phyloP scores from a whole-genome alignment of 139 green algal species.

The Diplosphaera chodatii region DNA sequence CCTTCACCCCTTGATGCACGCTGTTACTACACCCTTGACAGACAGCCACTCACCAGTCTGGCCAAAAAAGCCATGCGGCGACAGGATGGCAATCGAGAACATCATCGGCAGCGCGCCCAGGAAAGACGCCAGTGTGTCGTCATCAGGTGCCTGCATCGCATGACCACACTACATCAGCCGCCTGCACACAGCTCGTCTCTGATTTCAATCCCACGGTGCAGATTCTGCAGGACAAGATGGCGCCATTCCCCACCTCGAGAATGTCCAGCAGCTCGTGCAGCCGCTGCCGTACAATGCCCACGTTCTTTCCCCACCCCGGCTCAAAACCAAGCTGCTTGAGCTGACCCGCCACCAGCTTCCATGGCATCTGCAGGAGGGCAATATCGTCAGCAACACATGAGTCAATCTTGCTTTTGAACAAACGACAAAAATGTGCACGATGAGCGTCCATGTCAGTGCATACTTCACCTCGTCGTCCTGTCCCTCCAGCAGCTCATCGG shows the following conservation, averaged over 20 bases:
- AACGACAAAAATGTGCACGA: no score
- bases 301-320: slow-evolving; percentile 63
- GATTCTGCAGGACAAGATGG: no score
- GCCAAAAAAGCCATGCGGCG: slow-evolving; percentile 78
- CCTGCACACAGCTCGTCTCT: no score
- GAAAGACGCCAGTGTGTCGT: slow-evolving; percentile 60
- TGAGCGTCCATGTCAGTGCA: no score
- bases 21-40: background rate
- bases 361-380: slow-evolving; percentile 24
- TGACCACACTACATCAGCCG: background rate
- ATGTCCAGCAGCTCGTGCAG: slow-evolving; percentile 67
- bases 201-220: no score
- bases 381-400: no score
- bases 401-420: no score
- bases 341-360: slow-evolving; percentile 13
- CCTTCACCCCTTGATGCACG: no score
- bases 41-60: slow-evolving; percentile 31
- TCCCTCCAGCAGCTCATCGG: slow-evolving; percentile 37
- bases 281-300: slow-evolving; percentile 38
- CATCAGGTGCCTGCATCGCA: slow-evolving; percentile 61
- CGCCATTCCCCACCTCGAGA: no score
- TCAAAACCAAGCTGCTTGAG: slow-evolving; percentile 58
- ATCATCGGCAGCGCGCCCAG: slow-evolving; percentile 62
- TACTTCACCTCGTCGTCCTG: slow-evolving; percentile 35
- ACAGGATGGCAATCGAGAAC: slow-evolving; percentile 70